A percentile compares a stretch with the other conserved stretches of the same genome.
Conservation (phyloP, 139 green algal genomes). For the Chlorella sp. region DNA sequence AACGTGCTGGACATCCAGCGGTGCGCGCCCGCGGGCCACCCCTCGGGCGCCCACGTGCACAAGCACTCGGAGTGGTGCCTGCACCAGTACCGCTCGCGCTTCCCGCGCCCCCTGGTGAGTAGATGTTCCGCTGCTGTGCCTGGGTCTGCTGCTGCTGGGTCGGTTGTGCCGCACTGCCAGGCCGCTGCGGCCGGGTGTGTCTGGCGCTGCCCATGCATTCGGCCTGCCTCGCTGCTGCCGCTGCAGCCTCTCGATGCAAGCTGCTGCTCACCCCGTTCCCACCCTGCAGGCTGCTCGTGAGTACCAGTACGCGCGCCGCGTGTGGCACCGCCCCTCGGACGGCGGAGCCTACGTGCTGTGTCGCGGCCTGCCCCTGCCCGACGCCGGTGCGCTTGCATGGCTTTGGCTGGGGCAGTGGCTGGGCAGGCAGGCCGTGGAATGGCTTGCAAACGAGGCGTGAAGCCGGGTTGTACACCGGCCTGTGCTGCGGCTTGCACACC, state of each 20-base stretch:
- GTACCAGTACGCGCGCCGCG: constrained; percentile 75
- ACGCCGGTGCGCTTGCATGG: background rate
- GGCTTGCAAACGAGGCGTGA: background rate
- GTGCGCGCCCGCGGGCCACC: background rate
- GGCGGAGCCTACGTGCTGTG: constrained; percentile 65
- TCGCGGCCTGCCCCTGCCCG: background rate
- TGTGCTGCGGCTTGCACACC: no score
- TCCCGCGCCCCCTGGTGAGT: constrained; percentile 69
- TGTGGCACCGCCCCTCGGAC: constrained; percentile 66
- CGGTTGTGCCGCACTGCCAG: background rate
- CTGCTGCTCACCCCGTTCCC: background rate
- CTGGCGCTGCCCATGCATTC: background rate
- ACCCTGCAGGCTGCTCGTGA: constrained; percentile 41
- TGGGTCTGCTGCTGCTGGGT: background rate
- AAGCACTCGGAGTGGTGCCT: constrained; percentile 48
- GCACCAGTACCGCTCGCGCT: constrained; percentile 60
- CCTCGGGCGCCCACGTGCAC: constrained; percentile 7
- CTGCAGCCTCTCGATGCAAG: background rate
- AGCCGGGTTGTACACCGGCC: background rate
- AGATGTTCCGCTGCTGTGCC: no score
- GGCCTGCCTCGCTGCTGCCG: background rate
- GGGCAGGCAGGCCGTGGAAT: no score
- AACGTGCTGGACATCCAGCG: constrained; percentile 31
- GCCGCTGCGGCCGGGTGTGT: no score
- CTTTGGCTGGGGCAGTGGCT: background rate